Percentiles rank a stretch among this genome's conserved stretches.
These are phyloP conservation scores for Xylariaceae sp. DNA, from an alignment of 2,329 filamentous ascomycete species.

Conservation along the genomic window DNA sequence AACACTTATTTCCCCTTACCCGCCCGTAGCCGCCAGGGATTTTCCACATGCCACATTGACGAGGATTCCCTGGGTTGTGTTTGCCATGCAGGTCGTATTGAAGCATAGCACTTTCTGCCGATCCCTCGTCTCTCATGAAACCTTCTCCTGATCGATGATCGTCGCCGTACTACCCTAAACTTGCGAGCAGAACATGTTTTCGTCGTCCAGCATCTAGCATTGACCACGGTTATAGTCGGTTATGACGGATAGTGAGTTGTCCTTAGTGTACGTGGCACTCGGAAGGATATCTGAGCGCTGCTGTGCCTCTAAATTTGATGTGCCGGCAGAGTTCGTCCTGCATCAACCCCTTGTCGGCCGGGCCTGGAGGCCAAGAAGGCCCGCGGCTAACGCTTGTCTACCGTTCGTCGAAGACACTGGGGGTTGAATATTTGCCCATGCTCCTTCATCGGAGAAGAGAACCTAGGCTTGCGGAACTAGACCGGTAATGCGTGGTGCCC, in stretches of 20 bases:
- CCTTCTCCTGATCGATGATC: neutral
- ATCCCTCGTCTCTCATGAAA: slow-evolving; percentile 4
- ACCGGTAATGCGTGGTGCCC: slow-evolving; percentile 17
- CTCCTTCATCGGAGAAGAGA: slow-evolving; percentile 10
- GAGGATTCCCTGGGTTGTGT: slow-evolving; percentile 16
- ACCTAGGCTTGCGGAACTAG: slow-evolving; percentile 15
- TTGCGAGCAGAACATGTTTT: neutral
- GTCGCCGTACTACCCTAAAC: slow-evolving; percentile 1
- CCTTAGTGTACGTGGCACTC: neutral
- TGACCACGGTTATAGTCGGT: neutral
- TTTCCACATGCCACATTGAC: slow-evolving; percentile 23
- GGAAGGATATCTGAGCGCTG: slow-evolving; percentile 11
- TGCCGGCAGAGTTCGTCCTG: slow-evolving; percentile 16
- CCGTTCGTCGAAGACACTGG: slow-evolving; percentile 15
- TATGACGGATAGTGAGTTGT: neutral
- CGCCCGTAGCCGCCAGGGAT: slow-evolving; percentile 19
- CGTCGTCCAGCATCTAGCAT: neutral
- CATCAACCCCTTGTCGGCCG: slow-evolving; percentile 11
- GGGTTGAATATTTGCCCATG: slow-evolving; percentile 10
- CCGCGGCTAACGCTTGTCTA: slow-evolving; percentile 24
- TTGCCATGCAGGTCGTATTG: slow-evolving; percentile 11
- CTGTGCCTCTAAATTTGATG: too few species aligned
- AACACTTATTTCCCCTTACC: slow-evolving; percentile 19
- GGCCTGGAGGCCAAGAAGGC: neutral
- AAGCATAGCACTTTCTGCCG: slow-evolving; percentile 8